Conservation (phyloP, 179 eudicot species). For the Beta lomatogona region DNA sequence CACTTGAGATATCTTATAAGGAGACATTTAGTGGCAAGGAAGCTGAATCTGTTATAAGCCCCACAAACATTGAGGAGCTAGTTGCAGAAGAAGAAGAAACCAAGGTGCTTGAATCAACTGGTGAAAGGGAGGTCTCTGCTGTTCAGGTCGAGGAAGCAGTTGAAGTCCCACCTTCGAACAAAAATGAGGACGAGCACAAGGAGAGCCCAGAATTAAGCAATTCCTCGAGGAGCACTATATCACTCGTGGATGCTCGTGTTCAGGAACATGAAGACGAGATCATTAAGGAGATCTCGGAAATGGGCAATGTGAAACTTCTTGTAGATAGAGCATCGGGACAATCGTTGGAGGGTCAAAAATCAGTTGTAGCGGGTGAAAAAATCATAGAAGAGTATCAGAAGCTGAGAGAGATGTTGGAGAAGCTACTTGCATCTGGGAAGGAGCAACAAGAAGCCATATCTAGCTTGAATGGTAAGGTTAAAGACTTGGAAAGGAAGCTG, state of each 20-base stretch:
- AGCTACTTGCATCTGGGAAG: conserved; percentile 55
- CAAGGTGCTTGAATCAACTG: neutral
- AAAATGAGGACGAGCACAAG: neutral
- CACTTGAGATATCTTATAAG: neutral
- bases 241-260: neutral
- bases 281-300: no score
- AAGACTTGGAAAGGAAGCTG: conserved; percentile 57
- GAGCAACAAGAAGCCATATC: conserved; percentile 57
- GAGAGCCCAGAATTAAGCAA: neutral
- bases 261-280: no score
- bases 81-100: neutral
- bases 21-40: neutral
- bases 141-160: neutral
- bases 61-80: neutral
- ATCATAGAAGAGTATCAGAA: conserved; percentile 55
- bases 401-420: conserved; percentile 56
- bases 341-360: neutral
- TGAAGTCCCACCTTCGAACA: neutral
- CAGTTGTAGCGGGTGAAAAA: neutral
- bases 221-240: neutral
- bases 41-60: neutral
- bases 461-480: conserved; percentile 48
- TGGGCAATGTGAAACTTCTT: neutral
- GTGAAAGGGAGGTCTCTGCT: neutral
- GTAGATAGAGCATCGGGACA: neutral